Conservation (phyloP, 495 filamentous ascomycete genomes). For the Evernia prunastri region DNA sequence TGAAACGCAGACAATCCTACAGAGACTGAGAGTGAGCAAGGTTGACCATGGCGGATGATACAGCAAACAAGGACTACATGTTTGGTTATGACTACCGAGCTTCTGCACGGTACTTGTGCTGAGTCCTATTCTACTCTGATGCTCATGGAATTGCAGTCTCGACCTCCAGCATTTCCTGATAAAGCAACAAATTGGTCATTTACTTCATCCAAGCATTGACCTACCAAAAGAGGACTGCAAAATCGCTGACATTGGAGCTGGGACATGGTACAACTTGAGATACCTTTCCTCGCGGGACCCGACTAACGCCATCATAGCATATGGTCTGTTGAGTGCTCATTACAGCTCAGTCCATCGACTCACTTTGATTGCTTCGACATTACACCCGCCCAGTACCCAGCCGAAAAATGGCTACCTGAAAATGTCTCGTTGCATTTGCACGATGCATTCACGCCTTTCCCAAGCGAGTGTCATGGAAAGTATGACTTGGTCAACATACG, state of each 20-base stretch:
- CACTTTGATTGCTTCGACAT: slow-evolving; percentile 18
- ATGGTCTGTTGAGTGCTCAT: not conserved
- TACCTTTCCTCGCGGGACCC: too few relatives aligned
- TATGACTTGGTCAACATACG: slow-evolving; percentile 37
- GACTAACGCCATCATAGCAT: not conserved
- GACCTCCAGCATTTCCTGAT: not conserved
- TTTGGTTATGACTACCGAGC: not conserved
- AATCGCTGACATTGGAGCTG: slow-evolving; percentile 1
- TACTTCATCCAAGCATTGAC: not conserved
- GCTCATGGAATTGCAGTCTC: not conserved
- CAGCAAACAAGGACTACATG: not conserved
- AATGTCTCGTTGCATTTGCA: slow-evolving; percentile 7
- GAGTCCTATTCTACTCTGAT: not conserved
- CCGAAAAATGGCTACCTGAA: slow-evolving; percentile 4
- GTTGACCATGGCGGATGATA: not conserved
- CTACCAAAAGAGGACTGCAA: not conserved
- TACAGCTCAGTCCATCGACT: not conserved
- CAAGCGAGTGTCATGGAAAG: slow-evolving; percentile 27
- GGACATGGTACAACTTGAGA: not conserved
- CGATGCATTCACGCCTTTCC: slow-evolving; percentile 14
- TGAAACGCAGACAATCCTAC: not conserved
- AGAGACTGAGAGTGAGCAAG: not conserved
- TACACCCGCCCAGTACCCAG: slow-evolving; percentile 13
- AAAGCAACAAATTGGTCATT: not conserved
- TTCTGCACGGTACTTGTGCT: not conserved